Base-by-base conservation (phyloP, 805 yeast genomes). In the Candida sonorensis region DNA sequence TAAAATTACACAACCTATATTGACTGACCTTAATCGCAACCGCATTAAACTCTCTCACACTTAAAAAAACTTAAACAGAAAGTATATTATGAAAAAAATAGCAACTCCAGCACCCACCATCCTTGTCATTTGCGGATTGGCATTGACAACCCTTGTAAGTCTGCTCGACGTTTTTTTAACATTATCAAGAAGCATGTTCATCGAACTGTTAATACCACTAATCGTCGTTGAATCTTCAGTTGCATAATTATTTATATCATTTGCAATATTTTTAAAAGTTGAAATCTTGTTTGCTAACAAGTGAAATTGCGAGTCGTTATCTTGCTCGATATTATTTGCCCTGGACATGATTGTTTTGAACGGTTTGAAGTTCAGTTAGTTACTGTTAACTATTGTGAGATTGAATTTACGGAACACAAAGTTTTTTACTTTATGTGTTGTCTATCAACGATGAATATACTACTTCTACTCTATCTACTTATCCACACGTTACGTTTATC, bases 181-280 rank as follows among this genome's bases (percentile, higher is more conserved):
- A 31, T 68, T 65, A 17, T 60, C 64, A 26, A 66, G 52, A 42
- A 80, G 51, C 10, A 62, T 48, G 36, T 67, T 59, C 54, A 81
- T 65, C n/a, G 76, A 66, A 35, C 70, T 69, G 23, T 72, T 66
- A 14, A 75, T 45, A 12, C 57, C 57, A 33, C 56, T 57, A 14
- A 73, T 48, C 23, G 63, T 42, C 0, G 66, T 60, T 17, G 53
- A 51, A 38, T 72, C 77, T 33, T 75, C 76, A 13, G 67, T 63
- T 2, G 90, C 81, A 42, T 76, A 80, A 34, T 62, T 57, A 44
- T 79, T 74, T 23, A 81, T 77, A 37, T 81, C 90, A 41, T 72
- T 71, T 32, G 85, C 81, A 17, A 82, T 74, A 35, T 65, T 64
- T 38, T 83, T 69, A 44, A 81, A 70, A 1, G 77, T 66, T 2